Evolutionary conservation across 2,329 filamentous ascomycete genomes (phyloP).

Genomic region (Apiospora aurea): DNA sequence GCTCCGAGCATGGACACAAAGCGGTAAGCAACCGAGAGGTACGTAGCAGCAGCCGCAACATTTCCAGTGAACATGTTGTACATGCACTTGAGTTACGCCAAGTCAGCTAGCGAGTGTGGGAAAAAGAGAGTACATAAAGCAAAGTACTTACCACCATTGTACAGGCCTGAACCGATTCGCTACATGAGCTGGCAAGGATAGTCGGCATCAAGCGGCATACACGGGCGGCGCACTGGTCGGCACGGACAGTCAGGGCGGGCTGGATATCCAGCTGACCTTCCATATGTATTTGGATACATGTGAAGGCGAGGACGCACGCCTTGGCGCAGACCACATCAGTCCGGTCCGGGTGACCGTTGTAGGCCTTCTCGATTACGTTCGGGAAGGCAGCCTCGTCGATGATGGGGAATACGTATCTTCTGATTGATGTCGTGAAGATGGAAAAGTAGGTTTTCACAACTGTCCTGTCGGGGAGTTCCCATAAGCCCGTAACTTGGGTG

Average conservation of each 20-base stretch:
- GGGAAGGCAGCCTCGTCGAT: conserved; percentile 55
- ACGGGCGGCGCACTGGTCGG: conserved; percentile 48
- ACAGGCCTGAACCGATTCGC: conserved; percentile 53
- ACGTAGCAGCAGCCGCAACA: conserved; percentile 52
- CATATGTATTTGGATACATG: conserved; percentile 45
- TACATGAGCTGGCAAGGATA: conserved; percentile 50
- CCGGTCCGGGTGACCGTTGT: conserved; percentile 34
- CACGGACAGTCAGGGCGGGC: conserved; percentile 41
- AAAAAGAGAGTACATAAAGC: neutral
- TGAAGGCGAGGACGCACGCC: conserved; percentile 58
- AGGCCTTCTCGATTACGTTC: conserved; percentile 53
- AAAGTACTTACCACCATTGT: conserved; percentile 55
- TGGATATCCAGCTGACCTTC: conserved; percentile 25
- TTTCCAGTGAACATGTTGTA: conserved; percentile 55
- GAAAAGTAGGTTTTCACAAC: conserved; percentile 40
- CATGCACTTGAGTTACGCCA: conserved; percentile 41
- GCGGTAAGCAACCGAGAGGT: conserved; percentile 53
- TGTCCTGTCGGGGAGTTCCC: conserved; percentile 46
- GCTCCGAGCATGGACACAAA: conserved; percentile 57
- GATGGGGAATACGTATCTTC: conserved; percentile 56
- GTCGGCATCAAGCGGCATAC: conserved; percentile 49
- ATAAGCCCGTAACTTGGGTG: conserved; percentile 33
- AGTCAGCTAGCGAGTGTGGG: neutral
- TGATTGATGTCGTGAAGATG: conserved; percentile 42
- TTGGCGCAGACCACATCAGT: conserved; percentile 43